Conservation (phyloP, 176 grass and related monocot species). For the Triticum dicoccoides region DNA sequence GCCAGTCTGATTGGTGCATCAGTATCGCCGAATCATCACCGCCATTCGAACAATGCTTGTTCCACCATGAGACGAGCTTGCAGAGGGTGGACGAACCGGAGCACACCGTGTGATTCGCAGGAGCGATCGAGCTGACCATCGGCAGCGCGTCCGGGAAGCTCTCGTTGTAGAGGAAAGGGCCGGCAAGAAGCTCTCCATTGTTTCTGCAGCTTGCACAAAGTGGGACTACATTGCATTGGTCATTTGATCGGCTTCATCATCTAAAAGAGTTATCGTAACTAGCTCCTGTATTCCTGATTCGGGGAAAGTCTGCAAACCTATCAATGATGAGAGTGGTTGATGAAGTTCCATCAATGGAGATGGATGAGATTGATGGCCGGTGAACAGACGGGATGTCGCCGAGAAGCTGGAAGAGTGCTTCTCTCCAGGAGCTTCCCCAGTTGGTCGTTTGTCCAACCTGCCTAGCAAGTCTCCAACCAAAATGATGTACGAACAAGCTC, state of each 20-base stretch:
- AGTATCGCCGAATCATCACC: constrained; percentile 37
- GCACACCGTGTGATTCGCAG: constrained; percentile 70
- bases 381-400: constrained; percentile 39
- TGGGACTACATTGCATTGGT: not conserved
- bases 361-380: constrained; percentile 53
- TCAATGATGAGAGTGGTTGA: constrained; percentile 71
- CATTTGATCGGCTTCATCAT: not conserved
- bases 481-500: not conserved
- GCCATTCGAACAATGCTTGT: not conserved
- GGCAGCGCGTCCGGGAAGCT: constrained; percentile 65
- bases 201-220: constrained; percentile 5
- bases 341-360: constrained; percentile 63
- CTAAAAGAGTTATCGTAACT: not conserved
- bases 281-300: not conserved
- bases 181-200: constrained; percentile 48
- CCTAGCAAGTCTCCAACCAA: constrained; percentile 35
- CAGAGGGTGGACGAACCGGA: constrained; percentile 73
- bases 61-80: constrained; percentile 88
- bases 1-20: constrained; percentile 94
- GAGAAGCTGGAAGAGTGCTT: constrained; percentile 69
- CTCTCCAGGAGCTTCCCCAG: constrained; percentile 60
- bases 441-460: constrained; percentile 40
- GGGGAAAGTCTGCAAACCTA: constrained; percentile 29
- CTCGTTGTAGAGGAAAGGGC: constrained; percentile 81
- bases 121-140: constrained; percentile 52